Conservation (phyloP, 768 basidiomycete genomes). For the Tulasnella sp. region DNA sequence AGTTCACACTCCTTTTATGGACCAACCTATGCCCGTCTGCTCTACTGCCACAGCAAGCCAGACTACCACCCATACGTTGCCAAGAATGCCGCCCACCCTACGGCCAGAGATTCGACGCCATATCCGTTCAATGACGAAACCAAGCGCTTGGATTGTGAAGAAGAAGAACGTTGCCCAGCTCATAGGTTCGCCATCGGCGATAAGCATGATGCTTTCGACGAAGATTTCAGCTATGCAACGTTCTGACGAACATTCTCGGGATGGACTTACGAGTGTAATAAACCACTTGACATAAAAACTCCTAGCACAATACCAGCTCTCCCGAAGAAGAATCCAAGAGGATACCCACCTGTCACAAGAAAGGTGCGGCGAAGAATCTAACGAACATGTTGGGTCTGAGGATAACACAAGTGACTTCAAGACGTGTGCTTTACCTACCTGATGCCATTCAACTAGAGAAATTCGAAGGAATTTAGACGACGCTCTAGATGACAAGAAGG, state of each 20-base stretch:
- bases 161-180: constrained; percentile 4
- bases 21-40: too few relatives aligned
- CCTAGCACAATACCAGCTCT: not conserved
- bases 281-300: not conserved
- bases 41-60: not conserved
- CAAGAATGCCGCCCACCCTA: constrained; percentile 7
- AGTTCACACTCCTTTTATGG: too few relatives aligned
- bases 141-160: constrained; percentile 12
- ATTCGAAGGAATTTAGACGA: too few relatives aligned
- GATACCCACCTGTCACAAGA: constrained; percentile 14
- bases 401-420: not conserved
- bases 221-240: not conserved
- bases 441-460: constrained; percentile 9
- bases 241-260: not conserved
- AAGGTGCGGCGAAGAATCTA: constrained; percentile 17
- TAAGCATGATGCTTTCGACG: not conserved
- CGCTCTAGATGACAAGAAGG: too few relatives aligned
- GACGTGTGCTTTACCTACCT: not conserved
- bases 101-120: not conserved
- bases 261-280: not conserved
- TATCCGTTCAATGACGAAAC: constrained; percentile 11
- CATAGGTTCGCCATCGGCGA: not conserved
- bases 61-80: constrained; percentile 1
- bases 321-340: constrained; percentile 1
- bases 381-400: not conserved